A percentile compares a stretch with the other conserved stretches of the same genome.
These are phyloP conservation scores for Russula ochroleuca DNA, from an alignment of 768 basidiomycete genomes.

Conservation along the genomic window DNA sequence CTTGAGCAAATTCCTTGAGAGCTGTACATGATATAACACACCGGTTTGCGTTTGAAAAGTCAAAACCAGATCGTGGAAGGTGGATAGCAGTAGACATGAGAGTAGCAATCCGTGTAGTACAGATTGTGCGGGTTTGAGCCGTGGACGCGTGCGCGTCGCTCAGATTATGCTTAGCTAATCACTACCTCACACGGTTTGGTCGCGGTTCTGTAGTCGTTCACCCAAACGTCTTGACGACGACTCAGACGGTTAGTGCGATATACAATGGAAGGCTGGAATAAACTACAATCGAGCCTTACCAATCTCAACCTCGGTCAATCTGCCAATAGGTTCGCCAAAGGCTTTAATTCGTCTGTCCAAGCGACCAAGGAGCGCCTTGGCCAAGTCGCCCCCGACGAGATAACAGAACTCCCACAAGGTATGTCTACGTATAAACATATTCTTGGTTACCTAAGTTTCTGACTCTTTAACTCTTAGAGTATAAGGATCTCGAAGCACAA, in stretches of 20 bases:
- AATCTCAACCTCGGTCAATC: slow-evolving; percentile 70
- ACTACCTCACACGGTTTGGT: neutral
- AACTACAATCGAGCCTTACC: slow-evolving; percentile 57
- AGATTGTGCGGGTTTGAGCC: neutral
- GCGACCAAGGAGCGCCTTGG: slow-evolving; percentile 86
- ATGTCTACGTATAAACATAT: neutral
- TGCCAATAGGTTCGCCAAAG: slow-evolving; percentile 71
- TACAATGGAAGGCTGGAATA: slow-evolving; percentile 57
- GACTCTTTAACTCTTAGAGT: slow-evolving; percentile 51
- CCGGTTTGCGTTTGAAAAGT: slow-evolving; percentile 75
- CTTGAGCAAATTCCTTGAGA: neutral
- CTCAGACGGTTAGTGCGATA: neutral
- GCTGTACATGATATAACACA: slow-evolving; percentile 31
- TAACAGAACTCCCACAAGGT: slow-evolving; percentile 92
- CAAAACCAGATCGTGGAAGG: slow-evolving; percentile 56
- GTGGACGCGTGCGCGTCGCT: slow-evolving; percentile 22
- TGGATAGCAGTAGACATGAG: slow-evolving; percentile 45
- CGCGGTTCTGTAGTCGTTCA: neutral
- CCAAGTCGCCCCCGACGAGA: slow-evolving; percentile 84
- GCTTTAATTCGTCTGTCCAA: slow-evolving; percentile 77
- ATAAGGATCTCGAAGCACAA: slow-evolving; percentile 90
- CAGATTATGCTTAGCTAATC: slow-evolving; percentile 8
- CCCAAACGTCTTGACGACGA: slow-evolving; percentile 12
- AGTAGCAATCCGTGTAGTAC: neutral
- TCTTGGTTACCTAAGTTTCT: neutral